A percentile compares a stretch with the other conserved stretches of the same genome.
These are phyloP conservation scores for Triticum urartu DNA, from an alignment of 176 grass and related monocot genomes.

Conservation along the genomic window DNA sequence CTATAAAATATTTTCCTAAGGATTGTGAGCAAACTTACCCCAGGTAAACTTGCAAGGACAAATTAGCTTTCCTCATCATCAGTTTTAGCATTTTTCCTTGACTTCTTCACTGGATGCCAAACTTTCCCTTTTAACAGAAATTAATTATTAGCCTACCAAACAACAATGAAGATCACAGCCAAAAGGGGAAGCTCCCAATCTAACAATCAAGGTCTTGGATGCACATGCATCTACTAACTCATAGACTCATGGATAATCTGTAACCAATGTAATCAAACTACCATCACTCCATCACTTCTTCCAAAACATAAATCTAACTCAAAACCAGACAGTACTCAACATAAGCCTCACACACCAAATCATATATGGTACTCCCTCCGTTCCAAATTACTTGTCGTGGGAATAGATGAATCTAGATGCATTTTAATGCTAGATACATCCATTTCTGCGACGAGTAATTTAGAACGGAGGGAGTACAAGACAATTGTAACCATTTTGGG, in stretches of 20 bases:
- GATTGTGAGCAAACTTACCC: constrained; percentile 38
- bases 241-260: neutral
- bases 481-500: constrained; percentile 3
- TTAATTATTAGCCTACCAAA: constrained; percentile 32
- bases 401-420: too few relatives aligned
- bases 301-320: neutral
- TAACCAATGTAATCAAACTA: neutral
- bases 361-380: neutral
- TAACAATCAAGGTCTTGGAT: constrained; percentile 9
- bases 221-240: neutral
- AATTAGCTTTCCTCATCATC: constrained; percentile 71
- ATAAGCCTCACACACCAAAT: neutral
- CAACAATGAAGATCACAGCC: neutral
- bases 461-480: too few relatives aligned
- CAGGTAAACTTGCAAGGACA: constrained; percentile 1
- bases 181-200: neutral
- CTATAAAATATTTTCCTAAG: neutral
- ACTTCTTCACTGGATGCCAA: constrained; percentile 43
- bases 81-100: constrained; percentile 48
- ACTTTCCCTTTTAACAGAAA: constrained; percentile 50
- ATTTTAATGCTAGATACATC: too few relatives aligned
- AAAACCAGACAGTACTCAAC: neutral
- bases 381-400: too few relatives aligned
- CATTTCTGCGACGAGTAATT: too few relatives aligned
- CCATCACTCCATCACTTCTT: neutral